Evolutionary conservation across 371 early-diverging fungal genomes (phyloP).

Genomic region (Circinella umbellata): DNA sequence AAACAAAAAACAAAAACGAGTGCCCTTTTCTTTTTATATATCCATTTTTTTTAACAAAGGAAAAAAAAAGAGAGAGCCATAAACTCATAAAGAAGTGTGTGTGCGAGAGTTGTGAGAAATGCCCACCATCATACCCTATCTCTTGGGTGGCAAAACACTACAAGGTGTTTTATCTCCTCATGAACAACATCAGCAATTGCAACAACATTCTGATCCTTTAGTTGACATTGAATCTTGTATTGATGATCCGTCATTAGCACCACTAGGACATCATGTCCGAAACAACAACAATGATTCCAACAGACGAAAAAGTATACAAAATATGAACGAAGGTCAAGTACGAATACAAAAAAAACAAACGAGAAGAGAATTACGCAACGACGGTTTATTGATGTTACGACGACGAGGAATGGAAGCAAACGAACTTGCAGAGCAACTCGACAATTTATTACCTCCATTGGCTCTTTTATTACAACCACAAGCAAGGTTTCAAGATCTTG

Average conservation of each 20-base stretch:
- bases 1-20: not conserved
- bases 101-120: not conserved
- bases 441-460: constrained; percentile 43
- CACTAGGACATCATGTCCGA: constrained; percentile 55
- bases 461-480: constrained; percentile 31
- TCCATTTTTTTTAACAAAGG: not conserved
- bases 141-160: constrained; percentile 39
- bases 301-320: not conserved
- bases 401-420: constrained; percentile 46
- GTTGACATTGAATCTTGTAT: constrained; percentile 68
- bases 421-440: constrained; percentile 44
- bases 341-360: constrained; percentile 22
- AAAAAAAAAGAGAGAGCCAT: no score
- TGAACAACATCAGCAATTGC: constrained; percentile 34
- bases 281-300: not conserved
- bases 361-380: constrained; percentile 16
- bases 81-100: no score
- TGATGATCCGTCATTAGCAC: constrained; percentile 62
- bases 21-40: not conserved
- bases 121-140: constrained; percentile 24
- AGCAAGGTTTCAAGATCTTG: constrained; percentile 36
- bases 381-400: constrained; percentile 51
- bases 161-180: constrained; percentile 45
- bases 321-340: constrained; percentile 19
- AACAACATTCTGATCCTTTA: constrained; percentile 24